Conservation (phyloP, 306 rosid genomes). For the Parietaria judaica region DNA sequence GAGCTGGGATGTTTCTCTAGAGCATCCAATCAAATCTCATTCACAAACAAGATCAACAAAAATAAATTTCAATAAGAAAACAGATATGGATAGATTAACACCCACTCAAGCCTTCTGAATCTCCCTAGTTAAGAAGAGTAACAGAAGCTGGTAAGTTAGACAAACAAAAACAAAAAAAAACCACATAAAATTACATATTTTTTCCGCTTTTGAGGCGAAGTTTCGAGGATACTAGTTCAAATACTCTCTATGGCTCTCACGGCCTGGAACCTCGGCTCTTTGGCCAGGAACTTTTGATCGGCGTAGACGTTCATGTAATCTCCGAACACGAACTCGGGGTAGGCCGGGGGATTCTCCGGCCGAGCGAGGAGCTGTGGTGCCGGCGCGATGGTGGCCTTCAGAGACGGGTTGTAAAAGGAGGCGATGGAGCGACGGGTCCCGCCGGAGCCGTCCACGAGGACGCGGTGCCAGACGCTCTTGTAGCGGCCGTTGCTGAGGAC, state of each 20-base stretch:
- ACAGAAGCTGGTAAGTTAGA: constrained; percentile 32
- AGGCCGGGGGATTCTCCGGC: constrained; percentile 31
- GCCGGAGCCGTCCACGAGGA: constrained; percentile 45
- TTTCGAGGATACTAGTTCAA: too few species aligned
- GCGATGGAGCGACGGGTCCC: constrained; percentile 88
- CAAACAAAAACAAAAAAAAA: constrained; percentile 8
- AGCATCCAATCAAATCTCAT: constrained; percentile 15
- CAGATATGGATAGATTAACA: constrained; percentile 16
- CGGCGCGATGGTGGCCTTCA: constrained; percentile 80
- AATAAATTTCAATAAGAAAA: constrained; percentile 3
- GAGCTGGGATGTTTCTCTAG: constrained; percentile 16
- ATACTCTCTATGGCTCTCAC: constrained; percentile 41
- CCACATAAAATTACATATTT: neutral
- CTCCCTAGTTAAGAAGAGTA: constrained; percentile 29
- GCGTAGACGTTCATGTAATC: constrained; percentile 88
- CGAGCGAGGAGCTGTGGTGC: constrained; percentile 38
- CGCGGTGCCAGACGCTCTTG: constrained; percentile 93
- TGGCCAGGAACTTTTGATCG: constrained; percentile 83
- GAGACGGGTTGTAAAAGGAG: constrained; percentile 80
- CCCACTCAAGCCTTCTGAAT: constrained; percentile 33
- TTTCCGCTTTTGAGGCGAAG: neutral
- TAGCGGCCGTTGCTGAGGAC: constrained; percentile 84
- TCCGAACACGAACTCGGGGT: constrained; percentile 82
- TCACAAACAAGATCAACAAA: neutral
- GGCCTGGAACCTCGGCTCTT: constrained; percentile 88